These are phyloP conservation scores for Urostyla sp. DNA, from an alignment of 73 alveolate genomes.

Conservation along the genomic window DNA sequence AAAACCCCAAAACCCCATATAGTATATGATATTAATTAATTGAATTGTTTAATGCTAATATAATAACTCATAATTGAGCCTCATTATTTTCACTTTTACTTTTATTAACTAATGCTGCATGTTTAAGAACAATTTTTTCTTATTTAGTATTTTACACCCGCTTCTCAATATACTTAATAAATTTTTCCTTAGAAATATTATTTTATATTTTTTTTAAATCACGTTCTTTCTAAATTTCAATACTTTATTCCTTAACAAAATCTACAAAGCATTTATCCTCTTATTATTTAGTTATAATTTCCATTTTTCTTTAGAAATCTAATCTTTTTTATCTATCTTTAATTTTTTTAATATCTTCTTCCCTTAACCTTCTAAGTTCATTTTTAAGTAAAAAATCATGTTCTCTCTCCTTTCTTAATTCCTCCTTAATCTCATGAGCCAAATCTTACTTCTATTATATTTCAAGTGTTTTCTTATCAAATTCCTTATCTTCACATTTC, in stretches of 20 bases:
- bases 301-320: not conserved
- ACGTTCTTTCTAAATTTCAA: no score
- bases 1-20: no score
- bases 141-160: no score
- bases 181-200: no score
- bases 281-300: conserved; percentile 43
- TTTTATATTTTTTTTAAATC: no score
- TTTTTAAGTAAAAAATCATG: conserved; percentile 61
- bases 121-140: no score
- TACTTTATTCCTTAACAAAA: not conserved
- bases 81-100: no score
- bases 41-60: no score
- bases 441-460: not conserved
- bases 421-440: conserved; percentile 34
- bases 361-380: conserved; percentile 49
- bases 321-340: conserved; percentile 60
- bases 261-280: conserved; percentile 9
- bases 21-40: no score
- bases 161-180: no score
- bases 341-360: conserved; percentile 55
- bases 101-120: no score
- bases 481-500: not conserved
- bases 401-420: conserved; percentile 34
- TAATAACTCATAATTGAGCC: no score
- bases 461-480: not conserved